A percentile compares a stretch with the other conserved stretches of the same genome.
phyloP scores from a whole-genome alignment of 2,329 filamentous ascomycete species.

The Gliomastix tumulicola region DNA sequence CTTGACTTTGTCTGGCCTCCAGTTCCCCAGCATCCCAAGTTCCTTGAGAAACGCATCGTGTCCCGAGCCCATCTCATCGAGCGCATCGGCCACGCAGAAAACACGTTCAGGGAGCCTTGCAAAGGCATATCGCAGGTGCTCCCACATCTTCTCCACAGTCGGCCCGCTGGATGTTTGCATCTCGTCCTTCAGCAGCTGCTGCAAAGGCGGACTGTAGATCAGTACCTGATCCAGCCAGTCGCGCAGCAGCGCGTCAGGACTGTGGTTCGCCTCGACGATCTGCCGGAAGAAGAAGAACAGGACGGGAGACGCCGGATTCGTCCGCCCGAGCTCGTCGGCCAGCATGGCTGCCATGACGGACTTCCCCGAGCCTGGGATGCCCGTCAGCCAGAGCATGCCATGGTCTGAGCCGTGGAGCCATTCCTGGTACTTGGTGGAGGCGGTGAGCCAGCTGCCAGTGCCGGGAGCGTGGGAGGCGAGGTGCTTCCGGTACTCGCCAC shows the following conservation, averaged over 20 bases:
- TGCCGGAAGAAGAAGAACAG: not conserved
- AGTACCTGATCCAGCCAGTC: not conserved
- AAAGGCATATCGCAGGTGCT: not conserved
- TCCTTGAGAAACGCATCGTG: not conserved
- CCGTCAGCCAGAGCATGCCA: constrained; percentile 2
- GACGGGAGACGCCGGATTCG: not conserved
- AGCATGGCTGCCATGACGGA: not conserved
- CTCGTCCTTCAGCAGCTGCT: not conserved
- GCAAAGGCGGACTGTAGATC: not conserved
- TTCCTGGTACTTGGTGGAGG: not conserved
- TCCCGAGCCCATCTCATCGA: not conserved
- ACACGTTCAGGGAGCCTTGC: not conserved
- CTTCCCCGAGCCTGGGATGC: not conserved
- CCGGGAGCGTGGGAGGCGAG: not conserved
- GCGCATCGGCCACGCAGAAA: not conserved
- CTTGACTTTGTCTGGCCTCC: not conserved
- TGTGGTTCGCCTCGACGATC: not conserved
- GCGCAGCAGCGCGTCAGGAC: not conserved
- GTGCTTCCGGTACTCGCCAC: not conserved
- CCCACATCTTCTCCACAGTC: too few relatives aligned
- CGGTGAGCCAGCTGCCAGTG: not conserved
- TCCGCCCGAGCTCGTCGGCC: not conserved
- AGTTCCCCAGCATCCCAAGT: not conserved
- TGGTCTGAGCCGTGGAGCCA: not conserved
- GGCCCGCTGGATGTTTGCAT: not conserved